Base-by-base conservation (phyloP, 495 filamentous ascomycete genomes). In the Podospora pseudocomata region DNA sequence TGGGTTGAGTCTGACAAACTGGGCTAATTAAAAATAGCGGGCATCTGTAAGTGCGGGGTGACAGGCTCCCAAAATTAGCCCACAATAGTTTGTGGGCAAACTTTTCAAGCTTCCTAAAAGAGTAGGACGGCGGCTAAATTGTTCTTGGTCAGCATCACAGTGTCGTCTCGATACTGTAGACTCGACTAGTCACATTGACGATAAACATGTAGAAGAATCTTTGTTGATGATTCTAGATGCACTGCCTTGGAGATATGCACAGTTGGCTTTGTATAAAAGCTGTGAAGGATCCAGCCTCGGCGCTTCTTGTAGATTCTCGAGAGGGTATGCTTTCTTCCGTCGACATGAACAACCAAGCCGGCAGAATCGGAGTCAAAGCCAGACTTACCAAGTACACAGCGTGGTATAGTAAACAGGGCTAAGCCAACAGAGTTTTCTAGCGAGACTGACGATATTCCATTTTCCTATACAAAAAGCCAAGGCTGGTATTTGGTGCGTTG, bases 101-200 rank as follows among this genome's bases (percentile, higher is more conserved):
- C 66, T 64, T 56, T 64, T 34, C 55, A 68, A 60, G 58, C 57
- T 58, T 68, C 73, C 68, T 16, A 68, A 73, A 65, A 19, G 18
- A 65, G 70, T 70, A 64, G 49, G 18, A 3, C 30, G 34, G 75
- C 75, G 76, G 67, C 69, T 77, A 79, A 78, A 78, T 78, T 74
- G 68, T 32, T 75, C 77, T 70, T 49, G 39, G 13, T 49, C 39
- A 49, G 39, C 39, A 49, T 13, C 39, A 49, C 39, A 49, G 7
- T 49, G 39, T 49, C 0, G 13, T 11, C 13, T 13, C 1, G 39
- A 49, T 11, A 39, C 34, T 39, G 34, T 5, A 39, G 23, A 23
- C 23, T 23, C 13, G 7, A 18, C 13, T 13, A 16, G 39, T 49
- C 5, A 49, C 34, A 13, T 49, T 16, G 39, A 49, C 39, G 2